These are phyloP conservation scores for Candolleomyces efflorescens DNA, from an alignment of 768 basidiomycete genomes.

Conservation along the genomic window DNA sequence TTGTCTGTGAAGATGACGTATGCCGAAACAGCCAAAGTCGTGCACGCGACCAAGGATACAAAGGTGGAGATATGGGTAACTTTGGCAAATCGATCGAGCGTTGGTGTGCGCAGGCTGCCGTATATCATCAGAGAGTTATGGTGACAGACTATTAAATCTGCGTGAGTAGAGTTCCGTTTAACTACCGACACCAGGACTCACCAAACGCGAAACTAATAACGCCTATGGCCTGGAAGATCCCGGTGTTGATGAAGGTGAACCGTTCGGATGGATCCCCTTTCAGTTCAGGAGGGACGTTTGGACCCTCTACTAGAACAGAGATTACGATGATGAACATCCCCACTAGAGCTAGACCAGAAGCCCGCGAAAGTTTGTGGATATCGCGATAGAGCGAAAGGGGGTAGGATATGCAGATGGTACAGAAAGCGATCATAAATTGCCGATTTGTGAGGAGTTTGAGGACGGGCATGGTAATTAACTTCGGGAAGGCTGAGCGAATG, in stretches of 20 bases:
- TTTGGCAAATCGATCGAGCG: constrained; percentile 86
- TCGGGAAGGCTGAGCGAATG: constrained; percentile 81
- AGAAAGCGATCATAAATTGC: constrained; percentile 83
- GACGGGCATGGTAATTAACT: constrained; percentile 59
- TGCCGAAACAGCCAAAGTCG: constrained; percentile 78
- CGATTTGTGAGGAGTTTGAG: constrained; percentile 79
- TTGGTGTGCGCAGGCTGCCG: constrained; percentile 88
- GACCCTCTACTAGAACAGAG: constrained; percentile 81
- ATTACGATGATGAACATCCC: constrained; percentile 94
- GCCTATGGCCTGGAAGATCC: constrained; percentile 92
- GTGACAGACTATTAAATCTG: constrained; percentile 66
- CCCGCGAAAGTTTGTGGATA: constrained; percentile 94
- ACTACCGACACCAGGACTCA: constrained; percentile 14
- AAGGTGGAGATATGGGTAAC: constrained; percentile 92
- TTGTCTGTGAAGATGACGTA: constrained; percentile 89
- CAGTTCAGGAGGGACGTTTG: constrained; percentile 64
- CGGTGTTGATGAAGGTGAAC: constrained; percentile 71
- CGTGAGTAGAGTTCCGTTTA: not conserved
- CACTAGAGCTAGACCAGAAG: constrained; percentile 84
- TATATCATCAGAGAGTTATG: constrained; percentile 98
- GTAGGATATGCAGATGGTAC: constrained; percentile 87
- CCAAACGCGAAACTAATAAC: constrained; percentile 94
- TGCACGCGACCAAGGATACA: constrained; percentile 81
- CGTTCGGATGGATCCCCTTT: constrained; percentile 74
- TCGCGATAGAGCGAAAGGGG: constrained; percentile 95